phyloP scores from a whole-genome alignment of 192 early-diverging fungal species.

The Oehlia diaphana region DNA sequence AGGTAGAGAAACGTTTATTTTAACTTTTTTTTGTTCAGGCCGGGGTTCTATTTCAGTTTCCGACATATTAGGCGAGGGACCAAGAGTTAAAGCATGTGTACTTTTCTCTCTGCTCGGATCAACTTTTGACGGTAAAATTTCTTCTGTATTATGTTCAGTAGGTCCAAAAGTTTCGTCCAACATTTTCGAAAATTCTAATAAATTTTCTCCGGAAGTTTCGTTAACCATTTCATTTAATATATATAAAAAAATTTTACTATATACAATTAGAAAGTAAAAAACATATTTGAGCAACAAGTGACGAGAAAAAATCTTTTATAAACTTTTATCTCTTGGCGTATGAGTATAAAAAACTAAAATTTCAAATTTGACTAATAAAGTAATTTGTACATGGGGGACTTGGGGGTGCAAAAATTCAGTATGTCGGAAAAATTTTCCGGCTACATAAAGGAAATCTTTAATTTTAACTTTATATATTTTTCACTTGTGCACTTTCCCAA shows the following conservation, averaged over 20 bases:
- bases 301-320: too few relatives aligned
- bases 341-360: not conserved
- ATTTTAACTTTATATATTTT: too few relatives aligned
- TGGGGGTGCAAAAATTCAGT: too few relatives aligned
- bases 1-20: not conserved
- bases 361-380: not conserved
- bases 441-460: too few relatives aligned
- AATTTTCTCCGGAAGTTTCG: slow-evolving; percentile 14
- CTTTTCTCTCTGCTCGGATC: not conserved
- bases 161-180: slow-evolving; percentile 17
- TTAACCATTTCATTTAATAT: slow-evolving; percentile 12
- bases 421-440: too few relatives aligned
- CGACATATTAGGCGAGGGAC: not conserved
- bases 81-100: not conserved
- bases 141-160: not conserved
- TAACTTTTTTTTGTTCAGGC: not conserved
- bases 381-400: not conserved
- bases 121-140: not conserved
- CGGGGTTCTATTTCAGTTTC: not conserved
- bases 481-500: too few relatives aligned
- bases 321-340: not conserved
- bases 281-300: not conserved
- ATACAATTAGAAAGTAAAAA: too few relatives aligned
- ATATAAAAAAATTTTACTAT: too few relatives aligned
- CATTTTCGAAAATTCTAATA: slow-evolving; percentile 24